A percentile compares a stretch with the other conserved stretches of the same genome.
phyloP scores from a whole-genome alignment of 306 rosid genomes.

The Corylus americana region DNA sequence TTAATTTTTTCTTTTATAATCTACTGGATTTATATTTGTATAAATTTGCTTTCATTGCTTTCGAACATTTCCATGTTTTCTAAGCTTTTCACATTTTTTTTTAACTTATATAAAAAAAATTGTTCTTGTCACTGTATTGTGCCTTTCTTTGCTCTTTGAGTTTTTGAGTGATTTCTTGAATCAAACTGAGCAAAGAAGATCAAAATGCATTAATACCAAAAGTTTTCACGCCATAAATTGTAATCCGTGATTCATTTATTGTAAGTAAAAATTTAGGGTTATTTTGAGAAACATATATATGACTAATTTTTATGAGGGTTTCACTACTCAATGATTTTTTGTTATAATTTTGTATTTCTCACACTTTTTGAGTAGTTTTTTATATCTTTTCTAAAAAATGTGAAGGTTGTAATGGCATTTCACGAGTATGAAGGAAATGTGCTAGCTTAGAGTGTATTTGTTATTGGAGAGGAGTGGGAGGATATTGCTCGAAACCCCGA shows the following conservation, averaged over 20 bases:
- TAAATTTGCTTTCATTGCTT: background rate
- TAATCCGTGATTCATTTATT: slow-evolving; percentile 1
- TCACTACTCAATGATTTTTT: slow-evolving; percentile 21
- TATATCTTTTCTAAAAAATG: slow-evolving; percentile 31
- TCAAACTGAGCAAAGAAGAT: slow-evolving; percentile 23
- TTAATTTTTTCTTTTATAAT: background rate
- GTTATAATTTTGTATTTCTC: slow-evolving; percentile 23
- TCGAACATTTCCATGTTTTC: background rate
- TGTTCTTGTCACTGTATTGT: background rate
- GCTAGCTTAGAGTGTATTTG: no score
- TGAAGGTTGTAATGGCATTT: slow-evolving; percentile 95
- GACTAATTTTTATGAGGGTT: slow-evolving; percentile 11
- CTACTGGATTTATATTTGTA: background rate
- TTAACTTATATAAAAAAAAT: no score
- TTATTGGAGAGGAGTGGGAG: no score
- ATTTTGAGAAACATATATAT: slow-evolving; percentile 23
- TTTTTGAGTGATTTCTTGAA: background rate
- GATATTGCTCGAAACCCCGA: no score
- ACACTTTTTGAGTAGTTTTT: slow-evolving; percentile 21
- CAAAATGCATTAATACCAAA: slow-evolving; percentile 10
- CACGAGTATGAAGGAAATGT: slow-evolving; percentile 75
- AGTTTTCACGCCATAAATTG: slow-evolving; percentile 2
- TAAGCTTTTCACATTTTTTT: background rate
- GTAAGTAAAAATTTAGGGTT: slow-evolving; percentile 9
- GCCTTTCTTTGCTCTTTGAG: background rate